phyloP scores from a whole-genome alignment of 2,329 filamentous ascomycete species.

The Calonectria ilicicola region DNA sequence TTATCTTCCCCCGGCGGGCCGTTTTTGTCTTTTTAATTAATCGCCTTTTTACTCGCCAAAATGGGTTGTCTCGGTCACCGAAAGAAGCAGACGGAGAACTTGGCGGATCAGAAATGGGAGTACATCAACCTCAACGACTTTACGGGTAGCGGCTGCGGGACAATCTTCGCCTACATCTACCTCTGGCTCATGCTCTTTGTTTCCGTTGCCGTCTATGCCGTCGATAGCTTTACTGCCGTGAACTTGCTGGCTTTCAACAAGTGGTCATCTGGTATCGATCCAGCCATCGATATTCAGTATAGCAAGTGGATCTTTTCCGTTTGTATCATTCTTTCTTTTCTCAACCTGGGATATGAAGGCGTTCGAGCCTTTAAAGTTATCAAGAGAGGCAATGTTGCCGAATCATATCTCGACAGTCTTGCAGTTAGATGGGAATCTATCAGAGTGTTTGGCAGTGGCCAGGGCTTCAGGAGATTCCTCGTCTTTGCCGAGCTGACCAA shows the following conservation, averaged over 20 bases:
- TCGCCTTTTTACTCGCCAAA: slow-evolving; percentile 41
- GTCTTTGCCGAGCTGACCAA: slow-evolving; percentile 93
- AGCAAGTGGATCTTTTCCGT: slow-evolving; percentile 96
- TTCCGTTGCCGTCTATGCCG: slow-evolving; percentile 85
- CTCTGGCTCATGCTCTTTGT: slow-evolving; percentile 84
- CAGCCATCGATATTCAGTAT: slow-evolving; percentile 79
- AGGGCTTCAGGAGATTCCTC: slow-evolving; percentile 90
- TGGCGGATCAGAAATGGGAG: slow-evolving; percentile 92
- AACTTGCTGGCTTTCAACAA: slow-evolving; percentile 90
- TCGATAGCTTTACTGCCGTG: slow-evolving; percentile 93
- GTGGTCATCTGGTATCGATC: slow-evolving; percentile 88
- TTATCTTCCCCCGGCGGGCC: slow-evolving; percentile 27
- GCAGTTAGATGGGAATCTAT: slow-evolving; percentile 88
- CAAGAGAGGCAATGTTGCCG: slow-evolving; percentile 84
- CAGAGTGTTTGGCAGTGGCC: slow-evolving; percentile 73
- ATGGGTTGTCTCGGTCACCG: slow-evolving; percentile 77
- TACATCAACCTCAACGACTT: slow-evolving; percentile 86
- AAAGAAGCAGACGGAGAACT: slow-evolving; percentile 72
- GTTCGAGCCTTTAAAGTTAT: slow-evolving; percentile 85
- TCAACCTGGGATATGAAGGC: slow-evolving; percentile 85
- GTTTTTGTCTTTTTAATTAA: slow-evolving; percentile 8
- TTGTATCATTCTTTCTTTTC: slow-evolving; percentile 91
- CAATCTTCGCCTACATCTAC: slow-evolving; percentile 84
- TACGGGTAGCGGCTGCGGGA: slow-evolving; percentile 82
- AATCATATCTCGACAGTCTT: slow-evolving; percentile 90